These are phyloP conservation scores for Neurospora tetrasperma DNA, from an alignment of 495 filamentous ascomycete genomes.

Conservation along the genomic window DNA sequence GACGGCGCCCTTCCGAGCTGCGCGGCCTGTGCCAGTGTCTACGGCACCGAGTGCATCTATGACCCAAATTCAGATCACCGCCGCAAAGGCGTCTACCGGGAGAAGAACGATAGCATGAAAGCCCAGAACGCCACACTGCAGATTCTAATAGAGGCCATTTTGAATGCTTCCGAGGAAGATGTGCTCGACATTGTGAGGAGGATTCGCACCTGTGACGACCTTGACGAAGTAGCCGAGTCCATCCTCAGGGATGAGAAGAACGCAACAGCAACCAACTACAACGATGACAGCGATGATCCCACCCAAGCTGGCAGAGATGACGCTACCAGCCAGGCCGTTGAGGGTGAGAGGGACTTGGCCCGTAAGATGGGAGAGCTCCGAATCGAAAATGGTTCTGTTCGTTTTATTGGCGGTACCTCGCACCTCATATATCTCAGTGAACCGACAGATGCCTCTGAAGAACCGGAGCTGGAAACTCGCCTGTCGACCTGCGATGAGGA, in stretches of 20 bases:
- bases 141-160: constrained; percentile 82
- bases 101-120: constrained; percentile 83
- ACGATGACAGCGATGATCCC: constrained; percentile 27
- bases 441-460: constrained; percentile 39
- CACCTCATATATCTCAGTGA: constrained; percentile 74
- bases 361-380: constrained; percentile 88
- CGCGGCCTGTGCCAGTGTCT: constrained; percentile 89
- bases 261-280: constrained; percentile 29
- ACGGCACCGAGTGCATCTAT: constrained; percentile 87
- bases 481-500: constrained; percentile 36
- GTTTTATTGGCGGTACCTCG: constrained; percentile 91
- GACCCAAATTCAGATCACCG: constrained; percentile 94
- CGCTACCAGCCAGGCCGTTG: constrained; percentile 34
- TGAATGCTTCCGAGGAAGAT: constrained; percentile 80
- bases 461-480: constrained; percentile 41
- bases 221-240: constrained; percentile 81
- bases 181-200: constrained; percentile 70
- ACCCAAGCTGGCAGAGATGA: constrained; percentile 25
- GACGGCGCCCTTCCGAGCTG: constrained; percentile 89
- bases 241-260: constrained; percentile 49
- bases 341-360: constrained; percentile 78
- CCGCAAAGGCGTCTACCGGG: constrained; percentile 91
- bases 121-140: constrained; percentile 82
- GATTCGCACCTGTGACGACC: constrained; percentile 83
- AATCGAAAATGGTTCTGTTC: constrained; percentile 79